These are phyloP conservation scores for Alternaria triticina DNA, from an alignment of 2,329 filamentous ascomycete species.

Conservation along the genomic window DNA sequence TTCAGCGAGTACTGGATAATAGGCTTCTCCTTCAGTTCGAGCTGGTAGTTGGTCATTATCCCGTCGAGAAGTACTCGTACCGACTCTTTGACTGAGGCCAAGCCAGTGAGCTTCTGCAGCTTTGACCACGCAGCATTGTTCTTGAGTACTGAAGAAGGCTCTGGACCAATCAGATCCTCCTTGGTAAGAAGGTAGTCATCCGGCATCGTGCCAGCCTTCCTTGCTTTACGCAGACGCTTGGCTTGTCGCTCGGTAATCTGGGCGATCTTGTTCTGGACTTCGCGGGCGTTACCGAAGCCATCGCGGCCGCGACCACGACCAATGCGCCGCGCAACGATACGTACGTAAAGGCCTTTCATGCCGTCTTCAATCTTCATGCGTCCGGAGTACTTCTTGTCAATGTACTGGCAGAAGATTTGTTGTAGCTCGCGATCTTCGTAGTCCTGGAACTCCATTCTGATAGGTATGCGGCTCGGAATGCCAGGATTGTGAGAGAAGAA, in stretches of 20 bases:
- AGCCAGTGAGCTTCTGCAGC: slow-evolving; percentile 65
- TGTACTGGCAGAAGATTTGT: slow-evolving; percentile 62
- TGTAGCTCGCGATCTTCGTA: slow-evolving; percentile 71
- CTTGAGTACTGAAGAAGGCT: slow-evolving; percentile 62
- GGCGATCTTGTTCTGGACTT: slow-evolving; percentile 67
- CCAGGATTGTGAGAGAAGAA: slow-evolving; percentile 79
- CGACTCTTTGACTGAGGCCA: slow-evolving; percentile 67
- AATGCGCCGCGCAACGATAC: slow-evolving; percentile 67
- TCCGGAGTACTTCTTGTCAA: slow-evolving; percentile 52
- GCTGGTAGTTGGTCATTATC: slow-evolving; percentile 67
- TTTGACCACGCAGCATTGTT: slow-evolving; percentile 63
- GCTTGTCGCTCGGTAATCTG: slow-evolving; percentile 66
- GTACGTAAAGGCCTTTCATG: slow-evolving; percentile 64
- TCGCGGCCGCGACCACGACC: slow-evolving; percentile 67
- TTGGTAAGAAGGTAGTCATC: slow-evolving; percentile 68
- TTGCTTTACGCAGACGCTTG: slow-evolving; percentile 58
- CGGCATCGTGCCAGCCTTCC: slow-evolving; percentile 50
- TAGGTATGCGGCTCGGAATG: slow-evolving; percentile 71
- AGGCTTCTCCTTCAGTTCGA: slow-evolving; percentile 68
- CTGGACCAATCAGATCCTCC: slow-evolving; percentile 74
- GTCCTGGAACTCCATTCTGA: slow-evolving; percentile 70
- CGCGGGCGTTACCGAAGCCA: slow-evolving; percentile 76
- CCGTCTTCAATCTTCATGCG: slow-evolving; percentile 60
- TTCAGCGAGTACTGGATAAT: slow-evolving; percentile 69
- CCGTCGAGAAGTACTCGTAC: slow-evolving; percentile 66